These are phyloP conservation scores for Cystobasidium tubakii DNA, from an alignment of 768 basidiomycete genomes.

Conservation along the genomic window DNA sequence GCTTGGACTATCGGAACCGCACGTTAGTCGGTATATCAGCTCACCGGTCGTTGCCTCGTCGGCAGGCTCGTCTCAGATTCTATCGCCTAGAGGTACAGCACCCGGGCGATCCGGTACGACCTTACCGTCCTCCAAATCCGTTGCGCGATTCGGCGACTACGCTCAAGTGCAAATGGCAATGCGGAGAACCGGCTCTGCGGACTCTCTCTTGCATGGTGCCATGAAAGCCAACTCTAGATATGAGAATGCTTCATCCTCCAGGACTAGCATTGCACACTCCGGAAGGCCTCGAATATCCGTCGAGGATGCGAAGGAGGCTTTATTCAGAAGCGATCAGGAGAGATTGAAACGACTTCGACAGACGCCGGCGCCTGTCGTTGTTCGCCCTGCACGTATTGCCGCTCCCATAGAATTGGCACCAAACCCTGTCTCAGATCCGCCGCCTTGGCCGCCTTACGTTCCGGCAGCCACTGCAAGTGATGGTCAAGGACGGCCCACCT, in stretches of 20 bases:
- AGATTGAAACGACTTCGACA: conserved; percentile 6
- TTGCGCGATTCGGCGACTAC: conserved; percentile 12
- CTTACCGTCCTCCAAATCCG: conserved; percentile 15
- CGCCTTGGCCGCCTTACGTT: conserved; percentile 1
- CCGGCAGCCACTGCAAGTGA: conserved; percentile 9
- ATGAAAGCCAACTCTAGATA: background rate
- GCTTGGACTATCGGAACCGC: conserved; percentile 8
- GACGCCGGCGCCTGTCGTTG: conserved; percentile 25
- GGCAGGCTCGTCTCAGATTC: background rate
- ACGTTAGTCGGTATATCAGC: background rate
- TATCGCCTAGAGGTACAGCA: background rate
- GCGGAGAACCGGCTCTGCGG: conserved; percentile 4
- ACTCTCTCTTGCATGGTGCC: conserved; percentile 15
- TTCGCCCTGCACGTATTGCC: conserved; percentile 13
- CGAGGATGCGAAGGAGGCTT: conserved; percentile 10
- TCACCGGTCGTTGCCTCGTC: background rate
- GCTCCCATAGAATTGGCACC: background rate
- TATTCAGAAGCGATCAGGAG: conserved; percentile 23
- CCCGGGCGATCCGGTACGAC: background rate
- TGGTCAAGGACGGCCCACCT: conserved; percentile 24
- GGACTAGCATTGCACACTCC: background rate
- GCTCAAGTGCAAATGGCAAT: background rate
- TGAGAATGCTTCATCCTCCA: conserved; percentile 2
- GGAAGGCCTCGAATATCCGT: background rate
- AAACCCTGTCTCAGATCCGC: conserved; percentile 1